Base-by-base conservation (phyloP, 352 stramenopile genomes). In the Phytophthora citrophthora region DNA sequence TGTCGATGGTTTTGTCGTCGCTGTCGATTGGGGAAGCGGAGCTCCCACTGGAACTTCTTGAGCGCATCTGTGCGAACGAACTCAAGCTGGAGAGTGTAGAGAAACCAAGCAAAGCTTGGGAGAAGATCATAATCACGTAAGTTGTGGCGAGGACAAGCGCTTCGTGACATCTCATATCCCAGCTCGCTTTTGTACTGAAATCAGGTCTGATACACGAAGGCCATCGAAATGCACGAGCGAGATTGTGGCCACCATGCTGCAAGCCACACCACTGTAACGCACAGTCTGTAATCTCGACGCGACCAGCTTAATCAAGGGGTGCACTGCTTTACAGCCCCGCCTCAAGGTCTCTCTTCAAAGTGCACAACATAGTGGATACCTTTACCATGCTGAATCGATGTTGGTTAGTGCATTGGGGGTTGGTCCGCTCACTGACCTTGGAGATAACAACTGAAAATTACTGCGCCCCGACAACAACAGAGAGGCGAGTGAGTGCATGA, bases 131-230 rank as follows among this genome's bases (percentile, higher is more conserved):
- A 70, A 61, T 44, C 62, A 67, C 59, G 41, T 62, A 55, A 52
- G 2, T 39, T 57, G 50, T 39, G 34, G 43, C 4, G 26, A 63
- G 43, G 39, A 60, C 39, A 50, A 51, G 52, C 52, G 57, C 29
- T 26, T 34, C 29, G 29, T 34, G 29, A 34, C 29, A 62, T 55
- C 52, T 72, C 49, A 68, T 72, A 72, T 68, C 59, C 52, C 64
- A 72, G 64, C 18, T 67, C 20, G 38, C 24, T 43, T 34, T 62
- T 41, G 43, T 31, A 5, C 55, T 20, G 34, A 44, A 72, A 68
- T 68, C 58, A 72, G 52, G 61, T 68, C 27, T 72, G 64, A 72
- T 72, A 60, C 29, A 34, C 29, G 29, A 10, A 29, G 8, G 20
- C 46, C 18, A 34, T 34, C 27, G 45, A 59, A 58, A 31, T 55